Evolutionary conservation across 208 protist species (phyloP).

Genomic region (Angomonas deanei): DNA sequence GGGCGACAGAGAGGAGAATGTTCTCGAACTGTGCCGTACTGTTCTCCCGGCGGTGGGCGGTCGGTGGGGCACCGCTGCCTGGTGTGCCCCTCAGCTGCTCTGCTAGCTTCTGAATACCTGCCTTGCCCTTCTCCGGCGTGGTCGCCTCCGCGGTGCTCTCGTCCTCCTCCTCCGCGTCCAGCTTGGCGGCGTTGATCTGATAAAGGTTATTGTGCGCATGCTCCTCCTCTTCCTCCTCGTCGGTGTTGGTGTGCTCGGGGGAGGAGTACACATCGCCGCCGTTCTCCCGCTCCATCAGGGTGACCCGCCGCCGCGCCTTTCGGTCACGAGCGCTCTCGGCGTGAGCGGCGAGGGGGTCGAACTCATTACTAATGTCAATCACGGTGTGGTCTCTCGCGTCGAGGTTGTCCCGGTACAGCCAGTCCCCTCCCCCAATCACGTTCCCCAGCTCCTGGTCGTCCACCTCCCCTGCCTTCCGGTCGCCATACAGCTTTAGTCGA

Average conservation of each 20-base stretch:
- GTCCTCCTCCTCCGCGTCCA: background rate
- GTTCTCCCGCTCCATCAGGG: conserved; percentile 16
- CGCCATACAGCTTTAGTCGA: conserved; percentile 40
- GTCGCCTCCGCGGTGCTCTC: background rate
- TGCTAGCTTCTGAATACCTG: background rate
- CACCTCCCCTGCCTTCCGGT: conserved; percentile 32
- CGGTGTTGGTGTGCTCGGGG: background rate
- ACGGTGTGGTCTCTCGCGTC: background rate
- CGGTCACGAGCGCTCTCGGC: conserved; percentile 37
- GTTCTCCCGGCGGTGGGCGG: conserved; percentile 5
- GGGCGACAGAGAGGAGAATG: conserved; percentile 31
- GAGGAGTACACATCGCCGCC: conserved; percentile 4
- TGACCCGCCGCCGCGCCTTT: conserved; percentile 23
- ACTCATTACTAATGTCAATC: conserved; percentile 12
- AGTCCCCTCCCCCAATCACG: conserved; percentile 33
- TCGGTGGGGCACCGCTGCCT: background rate
- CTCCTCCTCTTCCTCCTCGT: conserved; percentile 6
- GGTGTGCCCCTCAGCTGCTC: background rate
- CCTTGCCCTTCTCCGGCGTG: background rate
- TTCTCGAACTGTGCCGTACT: conserved; percentile 35
- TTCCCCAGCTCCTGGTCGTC: conserved; percentile 45
- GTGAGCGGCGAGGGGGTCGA: conserved; percentile 66
- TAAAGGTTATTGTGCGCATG: background rate
- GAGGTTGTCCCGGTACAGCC: conserved; percentile 15
- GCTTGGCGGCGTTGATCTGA: background rate